Evolutionary conservation across 1,284 basidiomycete genomes (phyloP).

Genomic region (Peniophora sp.): DNA sequence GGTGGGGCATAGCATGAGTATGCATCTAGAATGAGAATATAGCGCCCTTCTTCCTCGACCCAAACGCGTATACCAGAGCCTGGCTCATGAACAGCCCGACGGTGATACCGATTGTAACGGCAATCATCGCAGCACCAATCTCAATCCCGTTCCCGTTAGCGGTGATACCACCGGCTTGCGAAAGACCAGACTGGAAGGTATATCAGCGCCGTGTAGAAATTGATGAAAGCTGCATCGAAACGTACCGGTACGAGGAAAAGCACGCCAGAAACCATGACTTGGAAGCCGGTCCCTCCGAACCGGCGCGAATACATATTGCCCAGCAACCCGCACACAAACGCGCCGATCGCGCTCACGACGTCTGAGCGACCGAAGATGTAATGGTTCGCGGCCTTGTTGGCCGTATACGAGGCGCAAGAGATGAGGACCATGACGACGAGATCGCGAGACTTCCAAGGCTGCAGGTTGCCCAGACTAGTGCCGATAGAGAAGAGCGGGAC

Average conservation of each 20-base stretch:
- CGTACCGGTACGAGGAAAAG: constrained; percentile 77
- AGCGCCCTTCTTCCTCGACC: constrained; percentile 73
- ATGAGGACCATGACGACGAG: constrained; percentile 82
- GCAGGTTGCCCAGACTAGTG: constrained; percentile 70
- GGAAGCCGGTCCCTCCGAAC: constrained; percentile 87
- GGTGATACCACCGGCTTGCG: constrained; percentile 76
- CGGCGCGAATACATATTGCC: constrained; percentile 81
- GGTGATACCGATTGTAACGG: constrained; percentile 85
- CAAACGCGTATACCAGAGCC: constrained; percentile 81
- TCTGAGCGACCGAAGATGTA: constrained; percentile 84
- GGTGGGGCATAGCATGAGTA: too few relatives aligned
- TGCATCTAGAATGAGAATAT: constrained; percentile 85
- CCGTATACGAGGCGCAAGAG: constrained; percentile 70
- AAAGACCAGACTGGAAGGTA: constrained; percentile 64
- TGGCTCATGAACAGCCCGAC: constrained; percentile 87
- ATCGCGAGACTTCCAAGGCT: constrained; percentile 64
- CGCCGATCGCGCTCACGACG: constrained; percentile 80
- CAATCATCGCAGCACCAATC: constrained; percentile 78
- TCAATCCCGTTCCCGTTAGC: constrained; percentile 65
- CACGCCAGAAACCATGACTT: constrained; percentile 84
- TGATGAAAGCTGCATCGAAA: constrained; percentile 10
- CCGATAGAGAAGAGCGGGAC: constrained; percentile 77
- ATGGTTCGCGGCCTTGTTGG: constrained; percentile 75
- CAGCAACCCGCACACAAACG: constrained; percentile 75
- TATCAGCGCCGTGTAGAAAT: constrained; percentile 1